Conservation (phyloP, 2,329 filamentous ascomycete genomes). For the Lecanosticta acicola region DNA sequence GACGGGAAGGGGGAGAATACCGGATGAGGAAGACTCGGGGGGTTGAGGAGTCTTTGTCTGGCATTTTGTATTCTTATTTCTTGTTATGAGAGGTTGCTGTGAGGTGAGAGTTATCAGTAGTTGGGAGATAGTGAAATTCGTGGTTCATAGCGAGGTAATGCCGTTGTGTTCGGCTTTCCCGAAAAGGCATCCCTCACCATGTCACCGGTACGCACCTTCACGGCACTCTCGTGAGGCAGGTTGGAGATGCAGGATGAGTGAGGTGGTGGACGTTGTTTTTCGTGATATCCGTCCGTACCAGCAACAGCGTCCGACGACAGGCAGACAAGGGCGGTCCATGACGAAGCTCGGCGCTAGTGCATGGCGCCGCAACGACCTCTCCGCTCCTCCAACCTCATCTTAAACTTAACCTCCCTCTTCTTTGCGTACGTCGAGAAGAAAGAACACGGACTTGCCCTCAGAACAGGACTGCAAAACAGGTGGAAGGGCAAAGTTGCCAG, state of each 20-base stretch:
- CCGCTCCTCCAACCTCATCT: constrained; percentile 1
- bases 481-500: not conserved
- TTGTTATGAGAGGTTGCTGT: not conserved
- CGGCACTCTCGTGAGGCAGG: not conserved
- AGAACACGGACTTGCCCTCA: not conserved
- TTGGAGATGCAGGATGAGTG: not conserved
- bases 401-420: not conserved
- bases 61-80: constrained; percentile 21
- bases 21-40: constrained; percentile 77
- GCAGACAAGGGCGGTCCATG: not conserved
- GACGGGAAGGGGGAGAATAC: no score
- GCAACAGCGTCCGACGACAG: not conserved
- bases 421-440: not conserved
- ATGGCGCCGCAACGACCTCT: not conserved
- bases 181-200: not conserved
- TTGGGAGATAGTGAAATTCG: no score
- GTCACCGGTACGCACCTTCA: not conserved
- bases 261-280: not conserved
- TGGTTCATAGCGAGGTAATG: no score
- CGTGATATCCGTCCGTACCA: not conserved
- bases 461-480: no score
- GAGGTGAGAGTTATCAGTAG: no score
- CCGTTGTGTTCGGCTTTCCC: not conserved
- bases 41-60: constrained; percentile 41
- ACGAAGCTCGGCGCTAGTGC: not conserved